These are phyloP conservation scores for Fonsecaea erecta DNA, from an alignment of 2,329 filamentous ascomycete species.

Conservation along the genomic window DNA sequence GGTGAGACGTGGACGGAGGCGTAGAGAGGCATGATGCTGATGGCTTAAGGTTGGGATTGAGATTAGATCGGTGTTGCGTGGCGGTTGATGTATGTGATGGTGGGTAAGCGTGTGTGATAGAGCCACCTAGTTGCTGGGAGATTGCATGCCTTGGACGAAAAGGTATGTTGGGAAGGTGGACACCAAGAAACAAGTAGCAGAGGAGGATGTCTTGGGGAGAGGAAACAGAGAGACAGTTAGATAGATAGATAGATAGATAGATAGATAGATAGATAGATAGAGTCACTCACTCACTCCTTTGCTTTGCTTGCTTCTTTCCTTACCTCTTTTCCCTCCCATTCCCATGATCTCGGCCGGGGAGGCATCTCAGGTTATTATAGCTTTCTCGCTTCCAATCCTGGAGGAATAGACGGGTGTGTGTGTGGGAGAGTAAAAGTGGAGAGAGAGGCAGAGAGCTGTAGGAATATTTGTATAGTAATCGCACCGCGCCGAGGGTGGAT, in stretches of 20 bases:
- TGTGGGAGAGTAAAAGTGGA: background rate
- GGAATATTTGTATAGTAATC: constrained; percentile 1
- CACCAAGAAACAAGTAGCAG: too few relatives aligned
- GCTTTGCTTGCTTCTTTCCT: background rate
- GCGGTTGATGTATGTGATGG: background rate
- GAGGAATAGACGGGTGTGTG: too few relatives aligned
- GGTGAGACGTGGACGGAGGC: constrained; percentile 29
- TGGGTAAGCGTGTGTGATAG: background rate
- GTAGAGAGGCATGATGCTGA: constrained; percentile 17
- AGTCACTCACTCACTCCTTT: too few relatives aligned
- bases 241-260: too few relatives aligned
- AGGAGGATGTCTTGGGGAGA: too few relatives aligned
- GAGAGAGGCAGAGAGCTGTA: background rate
- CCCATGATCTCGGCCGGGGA: background rate
- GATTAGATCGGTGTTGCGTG: too few relatives aligned
- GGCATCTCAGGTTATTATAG: too few relatives aligned
- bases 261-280: too few relatives aligned
- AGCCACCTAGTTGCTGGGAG: background rate
- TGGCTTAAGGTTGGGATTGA: background rate
- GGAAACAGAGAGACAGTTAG: too few relatives aligned
- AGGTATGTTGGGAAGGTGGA: too few relatives aligned
- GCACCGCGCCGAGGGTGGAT: background rate
- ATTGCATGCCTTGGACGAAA: too few relatives aligned
- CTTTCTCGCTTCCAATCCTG: too few relatives aligned
- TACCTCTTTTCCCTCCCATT: background rate